Conservation (phyloP, 2,329 filamentous ascomycete genomes). For the Trichoderma hamatum region DNA sequence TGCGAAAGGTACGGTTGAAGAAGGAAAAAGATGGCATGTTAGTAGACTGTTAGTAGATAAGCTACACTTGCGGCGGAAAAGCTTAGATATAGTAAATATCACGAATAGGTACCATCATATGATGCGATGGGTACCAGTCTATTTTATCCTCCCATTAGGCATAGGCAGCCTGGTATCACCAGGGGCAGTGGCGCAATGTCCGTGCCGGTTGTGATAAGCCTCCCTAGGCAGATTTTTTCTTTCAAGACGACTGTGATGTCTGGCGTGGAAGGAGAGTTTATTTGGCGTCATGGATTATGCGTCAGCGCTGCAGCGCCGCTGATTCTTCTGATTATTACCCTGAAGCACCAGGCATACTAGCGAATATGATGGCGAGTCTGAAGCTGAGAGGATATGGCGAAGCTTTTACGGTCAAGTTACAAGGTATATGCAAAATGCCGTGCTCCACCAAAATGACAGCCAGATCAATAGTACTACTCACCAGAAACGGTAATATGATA, state of each 20-base stretch:
- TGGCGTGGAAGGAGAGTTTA: neutral
- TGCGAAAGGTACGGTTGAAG: neutral
- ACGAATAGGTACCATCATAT: neutral
- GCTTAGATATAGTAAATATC: neutral
- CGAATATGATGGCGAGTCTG: neutral
- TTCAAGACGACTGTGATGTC: neutral
- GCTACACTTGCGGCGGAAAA: neutral
- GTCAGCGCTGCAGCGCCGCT: neutral
- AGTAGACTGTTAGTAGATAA: neutral
- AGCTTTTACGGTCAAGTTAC: neutral
- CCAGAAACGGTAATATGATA: neutral
- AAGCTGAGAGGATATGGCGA: neutral
- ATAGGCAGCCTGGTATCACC: neutral
- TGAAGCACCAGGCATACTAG: neutral
- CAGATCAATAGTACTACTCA: neutral
- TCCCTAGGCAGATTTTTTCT: neutral
- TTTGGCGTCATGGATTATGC: neutral
- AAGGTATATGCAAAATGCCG: neutral
- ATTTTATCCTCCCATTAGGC: neutral
- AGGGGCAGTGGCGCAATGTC: neutral
- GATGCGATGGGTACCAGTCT: neutral
- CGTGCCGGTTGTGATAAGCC: neutral
- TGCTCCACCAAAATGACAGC: neutral
- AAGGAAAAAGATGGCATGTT: neutral
- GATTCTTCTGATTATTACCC: neutral